Percentiles rank a stretch among this genome's conserved stretches.
phyloP scores from a whole-genome alignment of 306 rosid species.

The Hippophae rhamnoides region DNA sequence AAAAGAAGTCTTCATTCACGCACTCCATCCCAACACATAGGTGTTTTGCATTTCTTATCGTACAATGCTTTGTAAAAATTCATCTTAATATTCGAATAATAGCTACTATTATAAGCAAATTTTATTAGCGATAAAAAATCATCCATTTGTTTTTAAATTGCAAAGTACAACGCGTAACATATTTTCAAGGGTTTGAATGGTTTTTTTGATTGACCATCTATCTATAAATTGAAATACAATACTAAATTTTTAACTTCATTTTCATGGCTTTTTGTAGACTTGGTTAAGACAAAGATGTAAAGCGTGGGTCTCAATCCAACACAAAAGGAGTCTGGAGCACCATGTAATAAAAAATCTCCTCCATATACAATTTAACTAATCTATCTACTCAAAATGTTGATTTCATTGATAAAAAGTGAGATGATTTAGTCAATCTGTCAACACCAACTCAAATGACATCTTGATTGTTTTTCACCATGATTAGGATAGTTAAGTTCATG shows the following conservation, averaged over 20 bases:
- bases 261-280: background rate
- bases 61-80: no score
- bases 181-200: no score
- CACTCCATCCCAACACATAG: no score
- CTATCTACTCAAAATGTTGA: background rate
- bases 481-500: no score
- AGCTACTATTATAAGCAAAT: background rate
- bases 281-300: background rate
- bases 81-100: no score
- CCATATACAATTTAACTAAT: background rate
- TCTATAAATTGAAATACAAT: background rate
- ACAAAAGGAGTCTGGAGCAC: background rate
- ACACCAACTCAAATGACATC: background rate
- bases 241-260: background rate
- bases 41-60: no score
- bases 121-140: background rate
- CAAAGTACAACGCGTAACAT: no score
- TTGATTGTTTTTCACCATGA: no score
- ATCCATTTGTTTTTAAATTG: no score
- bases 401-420: background rate
- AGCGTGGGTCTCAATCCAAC: background rate
- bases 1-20: no score
- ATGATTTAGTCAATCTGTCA: background rate
- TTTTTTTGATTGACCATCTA: background rate
- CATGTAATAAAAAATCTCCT: background rate